These are phyloP conservation scores for Jimgerdemannia flammicorona DNA, from an alignment of 192 early-diverging fungal genomes.

Conservation along the genomic window DNA sequence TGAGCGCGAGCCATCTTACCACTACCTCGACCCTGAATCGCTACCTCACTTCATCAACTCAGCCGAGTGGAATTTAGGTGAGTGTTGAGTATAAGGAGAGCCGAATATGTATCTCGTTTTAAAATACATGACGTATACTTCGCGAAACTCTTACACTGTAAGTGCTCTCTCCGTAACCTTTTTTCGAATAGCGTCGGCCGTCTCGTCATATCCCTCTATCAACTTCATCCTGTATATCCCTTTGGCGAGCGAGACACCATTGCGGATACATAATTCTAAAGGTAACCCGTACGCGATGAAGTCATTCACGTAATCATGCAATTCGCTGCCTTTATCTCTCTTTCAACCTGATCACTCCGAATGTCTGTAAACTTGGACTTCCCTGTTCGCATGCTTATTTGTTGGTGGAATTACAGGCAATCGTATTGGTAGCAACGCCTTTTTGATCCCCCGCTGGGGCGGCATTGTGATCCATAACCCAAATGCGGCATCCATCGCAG, in stretches of 20 bases:
- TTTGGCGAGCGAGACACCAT: slow-evolving; percentile 54
- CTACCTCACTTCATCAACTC: slow-evolving; percentile 93
- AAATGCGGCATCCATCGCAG: slow-evolving; percentile 17
- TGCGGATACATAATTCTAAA: slow-evolving; percentile 60
- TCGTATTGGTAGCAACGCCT: slow-evolving; percentile 66
- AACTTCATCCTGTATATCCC: slow-evolving; percentile 94
- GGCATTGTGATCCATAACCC: slow-evolving; percentile 79
- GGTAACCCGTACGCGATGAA: slow-evolving; percentile 15
- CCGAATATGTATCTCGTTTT: background rate
- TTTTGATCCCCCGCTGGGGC: slow-evolving; percentile 94
- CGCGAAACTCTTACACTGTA: no score
- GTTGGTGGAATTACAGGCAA: slow-evolving; percentile 21
- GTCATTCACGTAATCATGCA: no score
- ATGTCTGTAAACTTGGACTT: no score
- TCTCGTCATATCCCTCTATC: slow-evolving; percentile 74
- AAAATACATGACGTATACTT: background rate
- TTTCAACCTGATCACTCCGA: no score
- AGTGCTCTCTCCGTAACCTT: no score
- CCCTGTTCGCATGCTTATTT: no score
- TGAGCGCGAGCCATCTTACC: slow-evolving; percentile 31
- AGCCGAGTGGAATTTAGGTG: slow-evolving; percentile 93
- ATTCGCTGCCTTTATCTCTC: no score
- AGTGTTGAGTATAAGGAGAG: background rate
- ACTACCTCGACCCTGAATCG: slow-evolving; percentile 61
- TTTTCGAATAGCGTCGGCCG: slow-evolving; percentile 67